These are phyloP conservation scores for Chaetothyriales sp. DNA, from an alignment of 2,329 filamentous ascomycete species.

Conservation along the genomic window DNA sequence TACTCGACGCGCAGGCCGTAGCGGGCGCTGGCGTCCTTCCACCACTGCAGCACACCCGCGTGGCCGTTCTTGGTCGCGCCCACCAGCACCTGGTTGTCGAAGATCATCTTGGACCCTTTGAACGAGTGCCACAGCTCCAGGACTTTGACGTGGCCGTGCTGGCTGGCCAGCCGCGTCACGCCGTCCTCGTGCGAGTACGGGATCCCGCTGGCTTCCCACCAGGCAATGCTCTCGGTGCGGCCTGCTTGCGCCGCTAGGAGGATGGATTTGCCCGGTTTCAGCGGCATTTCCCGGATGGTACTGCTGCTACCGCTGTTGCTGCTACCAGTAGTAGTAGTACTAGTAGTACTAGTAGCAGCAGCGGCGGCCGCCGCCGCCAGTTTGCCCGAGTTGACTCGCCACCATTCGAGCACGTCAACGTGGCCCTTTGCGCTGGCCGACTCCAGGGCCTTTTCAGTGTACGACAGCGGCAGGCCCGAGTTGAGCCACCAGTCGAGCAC, in stretches of 20 bases:
- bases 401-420: constrained; percentile 82
- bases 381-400: constrained; percentile 43
- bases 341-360: neutral
- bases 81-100: constrained; percentile 69
- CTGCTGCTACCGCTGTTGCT: constrained; percentile 38
- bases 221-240: constrained; percentile 59
- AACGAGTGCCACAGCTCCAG: constrained; percentile 68
- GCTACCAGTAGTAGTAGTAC: neutral
- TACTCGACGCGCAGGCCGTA: constrained; percentile 66
- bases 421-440: constrained; percentile 74
- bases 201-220: constrained; percentile 76
- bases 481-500: constrained; percentile 87
- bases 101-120: constrained; percentile 62
- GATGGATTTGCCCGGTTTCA: constrained; percentile 74
- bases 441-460: constrained; percentile 75
- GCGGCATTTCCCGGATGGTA: constrained; percentile 36
- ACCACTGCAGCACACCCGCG: constrained; percentile 78
- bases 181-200: constrained; percentile 65
- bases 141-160: constrained; percentile 70
- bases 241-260: constrained; percentile 73
- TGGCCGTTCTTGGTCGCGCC: constrained; percentile 79
- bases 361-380: neutral
- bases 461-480: constrained; percentile 63
- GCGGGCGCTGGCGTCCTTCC: constrained; percentile 42
- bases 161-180: constrained; percentile 69